Evolutionary conservation across 2,329 filamentous ascomycete species (phyloP), one percentile per base, ranked within the genome.

Genomic region (Aspergillus glaucus): DNA sequence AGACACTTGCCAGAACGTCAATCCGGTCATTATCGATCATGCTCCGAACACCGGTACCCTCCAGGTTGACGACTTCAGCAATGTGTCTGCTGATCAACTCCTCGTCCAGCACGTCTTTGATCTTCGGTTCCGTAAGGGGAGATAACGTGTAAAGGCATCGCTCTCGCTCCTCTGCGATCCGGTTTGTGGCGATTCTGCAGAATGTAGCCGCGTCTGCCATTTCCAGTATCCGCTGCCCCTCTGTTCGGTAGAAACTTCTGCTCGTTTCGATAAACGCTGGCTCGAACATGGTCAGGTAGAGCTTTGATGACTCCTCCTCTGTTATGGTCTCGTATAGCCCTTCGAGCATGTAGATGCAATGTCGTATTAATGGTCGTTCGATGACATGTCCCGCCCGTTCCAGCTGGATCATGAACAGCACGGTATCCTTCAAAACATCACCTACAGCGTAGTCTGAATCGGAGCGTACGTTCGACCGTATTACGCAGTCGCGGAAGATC

Each of bases 11-110:
- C 8, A 98, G 75, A 59, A 95, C 90, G 3, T 86, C 81, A 30
- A 86, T 61, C 54, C 86, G 82, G 67, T 96, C 87, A 59, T 95
- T 91, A 66, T 95, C 88, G 44, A 97, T 83, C 92, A 98, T 97
- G 63, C 84, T 84, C 54, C 80, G 83, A 39, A 96, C 79, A 0
- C 93, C 93, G 53, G 86, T 95, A 5, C 81, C 81, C 59, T 96
- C 89, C 69, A 96, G 82, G 44, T 84, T 82, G 51, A 97, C 79
- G 47, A 98, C 86, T 14, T 94, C 89, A 19, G 81, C 75, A 49
- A 97, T 80, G 56, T 93, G 87, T 41, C 81, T 79, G 39, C 77
- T 75, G 44, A 98, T 91, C 46, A 98, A 73, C 64, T 92, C 82
- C 32, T 85, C 73, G 54, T 97, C 90, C 2, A 98, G 81, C 0